Percentiles rank a stretch among this genome's conserved stretches.
phyloP scores from a whole-genome alignment of 1,284 basidiomycete genomes.

The Microbotryum saponariae region DNA sequence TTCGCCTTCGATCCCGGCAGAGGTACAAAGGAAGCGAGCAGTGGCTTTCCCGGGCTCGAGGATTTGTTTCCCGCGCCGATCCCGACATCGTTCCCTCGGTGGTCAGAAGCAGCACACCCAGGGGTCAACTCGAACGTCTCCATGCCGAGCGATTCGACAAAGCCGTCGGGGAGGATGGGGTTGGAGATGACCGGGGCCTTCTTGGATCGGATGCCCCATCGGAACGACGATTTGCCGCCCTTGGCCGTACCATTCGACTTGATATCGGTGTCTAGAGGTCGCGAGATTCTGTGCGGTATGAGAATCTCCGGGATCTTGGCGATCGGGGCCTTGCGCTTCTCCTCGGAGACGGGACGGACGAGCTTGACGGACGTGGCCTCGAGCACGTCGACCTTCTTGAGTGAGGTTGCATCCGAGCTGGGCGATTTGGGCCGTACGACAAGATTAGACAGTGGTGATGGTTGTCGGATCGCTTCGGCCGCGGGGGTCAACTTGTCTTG shows the following conservation, averaged over 20 bases:
- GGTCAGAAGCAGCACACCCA: conserved; percentile 13
- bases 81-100: not conserved
- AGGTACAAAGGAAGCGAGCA: not conserved
- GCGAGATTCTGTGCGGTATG: too few relatives aligned
- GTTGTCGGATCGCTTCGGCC: too few relatives aligned
- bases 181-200: conserved; percentile 19
- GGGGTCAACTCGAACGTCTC: conserved; percentile 25
- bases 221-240: conserved; percentile 8
- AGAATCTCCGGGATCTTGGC: too few relatives aligned
- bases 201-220: conserved; percentile 12
- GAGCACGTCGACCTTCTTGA: too few relatives aligned
- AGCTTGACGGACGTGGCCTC: too few relatives aligned
- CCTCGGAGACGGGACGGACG: too few relatives aligned
- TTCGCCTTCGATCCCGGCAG: not conserved
- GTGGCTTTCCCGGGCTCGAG: not conserved
- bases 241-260: not conserved
- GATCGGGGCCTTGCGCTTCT: too few relatives aligned
- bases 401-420: too few relatives aligned
- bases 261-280: too few relatives aligned
- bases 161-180: conserved; percentile 30
- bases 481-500: too few relatives aligned
- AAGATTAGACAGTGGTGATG: too few relatives aligned
- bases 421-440: too few relatives aligned
- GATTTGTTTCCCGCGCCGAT: not conserved
- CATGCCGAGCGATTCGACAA: conserved; percentile 32